A percentile compares a stretch with the other conserved stretches of the same genome.
These are phyloP conservation scores for Talaromyces liani DNA, from an alignment of 495 filamentous ascomycete genomes.

Conservation along the genomic window DNA sequence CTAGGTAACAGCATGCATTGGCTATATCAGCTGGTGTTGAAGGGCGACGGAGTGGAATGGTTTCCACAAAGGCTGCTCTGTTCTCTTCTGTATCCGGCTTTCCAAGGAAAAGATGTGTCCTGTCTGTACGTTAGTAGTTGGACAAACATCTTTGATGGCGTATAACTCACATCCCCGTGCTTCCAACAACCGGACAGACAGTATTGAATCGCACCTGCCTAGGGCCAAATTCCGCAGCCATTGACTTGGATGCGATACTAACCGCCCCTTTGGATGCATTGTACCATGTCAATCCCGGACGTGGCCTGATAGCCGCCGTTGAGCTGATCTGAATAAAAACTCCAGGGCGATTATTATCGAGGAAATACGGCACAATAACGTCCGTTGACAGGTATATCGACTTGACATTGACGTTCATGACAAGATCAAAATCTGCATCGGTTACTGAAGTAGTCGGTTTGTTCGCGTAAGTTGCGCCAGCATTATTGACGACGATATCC, in stretches of 20 bases:
- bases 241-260: constrained; percentile 47
- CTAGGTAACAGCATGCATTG: constrained; percentile 53
- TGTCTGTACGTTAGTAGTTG: background rate
- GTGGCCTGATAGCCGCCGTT: constrained; percentile 48
- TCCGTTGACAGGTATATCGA: constrained; percentile 46
- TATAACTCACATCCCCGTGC: constrained; percentile 47
- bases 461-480: constrained; percentile 23
- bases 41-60: constrained; percentile 55
- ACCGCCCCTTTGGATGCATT: constrained; percentile 57
- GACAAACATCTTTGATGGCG: background rate
- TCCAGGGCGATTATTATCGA: constrained; percentile 42
- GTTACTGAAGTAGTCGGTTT: constrained; percentile 49
- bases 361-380: constrained; percentile 46
- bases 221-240: constrained; percentile 57
- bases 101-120: constrained; percentile 46
- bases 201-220: constrained; percentile 53
- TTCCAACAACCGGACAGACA: constrained; percentile 51
- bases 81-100: constrained; percentile 55
- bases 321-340: constrained; percentile 54
- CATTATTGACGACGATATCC: constrained; percentile 35
- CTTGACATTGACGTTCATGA: constrained; percentile 53
- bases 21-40: constrained; percentile 51
- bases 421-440: constrained; percentile 52
- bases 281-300: constrained; percentile 58
- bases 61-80: constrained; percentile 51